Conservation (phyloP, 1,284 basidiomycete species). For the Inonotus hispidus region DNA sequence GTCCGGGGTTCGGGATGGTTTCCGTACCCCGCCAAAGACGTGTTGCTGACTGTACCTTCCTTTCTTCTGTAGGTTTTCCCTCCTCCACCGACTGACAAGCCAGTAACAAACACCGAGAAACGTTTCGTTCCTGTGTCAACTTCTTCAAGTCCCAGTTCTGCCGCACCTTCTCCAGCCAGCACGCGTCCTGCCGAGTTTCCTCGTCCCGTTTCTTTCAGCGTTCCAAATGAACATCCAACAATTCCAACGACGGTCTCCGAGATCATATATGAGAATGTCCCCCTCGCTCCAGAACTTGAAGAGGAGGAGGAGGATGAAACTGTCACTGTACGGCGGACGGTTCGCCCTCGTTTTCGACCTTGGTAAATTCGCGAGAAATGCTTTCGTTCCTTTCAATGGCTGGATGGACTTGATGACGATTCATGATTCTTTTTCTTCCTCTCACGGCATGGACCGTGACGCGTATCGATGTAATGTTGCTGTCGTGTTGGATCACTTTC, state of each 20-base stretch:
- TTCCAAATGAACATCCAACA: conserved; percentile 43
- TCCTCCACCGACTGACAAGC: conserved; percentile 30
- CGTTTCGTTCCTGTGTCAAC: conserved; percentile 53
- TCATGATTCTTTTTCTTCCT: neutral
- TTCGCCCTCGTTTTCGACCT: conserved; percentile 9
- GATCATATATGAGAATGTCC: conserved; percentile 49
- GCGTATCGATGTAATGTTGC: conserved; percentile 5
- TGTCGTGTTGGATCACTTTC: neutral
- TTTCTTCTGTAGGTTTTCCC: conserved; percentile 8
- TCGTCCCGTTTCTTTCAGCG: conserved; percentile 54
- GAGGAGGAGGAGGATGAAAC: conserved; percentile 9
- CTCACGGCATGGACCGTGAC: neutral
- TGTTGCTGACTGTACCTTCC: conserved; percentile 35
- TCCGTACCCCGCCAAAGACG: conserved; percentile 32
- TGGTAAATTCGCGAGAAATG: conserved; percentile 8
- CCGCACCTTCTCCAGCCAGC: conserved; percentile 63
- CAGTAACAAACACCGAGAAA: conserved; percentile 48
- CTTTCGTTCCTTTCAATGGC: neutral
- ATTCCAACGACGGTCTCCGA: conserved; percentile 70
- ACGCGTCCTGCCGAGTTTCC: conserved; percentile 72
- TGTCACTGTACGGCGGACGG: conserved; percentile 8
- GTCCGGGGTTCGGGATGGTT: conserved; percentile 74
- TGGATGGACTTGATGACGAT: neutral
- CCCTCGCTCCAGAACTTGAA: neutral
- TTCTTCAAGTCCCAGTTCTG: conserved; percentile 51